Base-by-base conservation (phyloP, 1,284 basidiomycete genomes). In the Cryptococcus sp. region DNA sequence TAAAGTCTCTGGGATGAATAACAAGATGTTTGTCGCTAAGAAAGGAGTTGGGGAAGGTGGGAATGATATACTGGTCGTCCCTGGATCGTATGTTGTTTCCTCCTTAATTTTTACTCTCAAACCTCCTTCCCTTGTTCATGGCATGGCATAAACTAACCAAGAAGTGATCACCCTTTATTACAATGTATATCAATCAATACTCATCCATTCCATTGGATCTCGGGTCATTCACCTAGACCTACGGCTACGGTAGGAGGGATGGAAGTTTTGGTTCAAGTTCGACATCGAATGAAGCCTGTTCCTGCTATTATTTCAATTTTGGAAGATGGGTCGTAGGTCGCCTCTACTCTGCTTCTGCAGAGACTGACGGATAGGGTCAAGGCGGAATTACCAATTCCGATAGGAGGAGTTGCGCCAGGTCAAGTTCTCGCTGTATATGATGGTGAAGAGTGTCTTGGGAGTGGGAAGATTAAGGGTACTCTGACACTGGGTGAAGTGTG, bases 341-440 rank as follows among this genome's bases (percentile, higher is more conserved):
- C 16, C 14, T 59, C 37, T 23, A 61, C 31, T 19, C 36, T 39
- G 7, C 14, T 28, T 11, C 5, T 28, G 4, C 11, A 5, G 28
- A 28, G 28, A 28, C 60, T n/a, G 11, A 22, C 64, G 82, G 39
- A 61, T 64, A 21, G 78, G 85, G 48, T 68, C 65, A 14, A 47
- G 7, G 64, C 77, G 22, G 48, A 60, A 2, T 86, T 88, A 59
- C 75, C 79, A 42, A 73, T 80, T 40, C 81, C 84, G 0, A 79
- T 88, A 45, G 80, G 81, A 44, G 85, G 83, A 3, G 83, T 91
- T n/a, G 81, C 89, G 0, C 79, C 82, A 0, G 91, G 91, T 2
- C 92, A 96, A 70, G 81, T 87, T 25, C 85, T 84, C 7, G 85
- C 81, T 0, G 57, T 94, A 5, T 94, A 85, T 77, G 79, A 84